These are phyloP conservation scores for Vigna trinervia DNA, from an alignment of 306 rosid species.

Conservation along the genomic window DNA sequence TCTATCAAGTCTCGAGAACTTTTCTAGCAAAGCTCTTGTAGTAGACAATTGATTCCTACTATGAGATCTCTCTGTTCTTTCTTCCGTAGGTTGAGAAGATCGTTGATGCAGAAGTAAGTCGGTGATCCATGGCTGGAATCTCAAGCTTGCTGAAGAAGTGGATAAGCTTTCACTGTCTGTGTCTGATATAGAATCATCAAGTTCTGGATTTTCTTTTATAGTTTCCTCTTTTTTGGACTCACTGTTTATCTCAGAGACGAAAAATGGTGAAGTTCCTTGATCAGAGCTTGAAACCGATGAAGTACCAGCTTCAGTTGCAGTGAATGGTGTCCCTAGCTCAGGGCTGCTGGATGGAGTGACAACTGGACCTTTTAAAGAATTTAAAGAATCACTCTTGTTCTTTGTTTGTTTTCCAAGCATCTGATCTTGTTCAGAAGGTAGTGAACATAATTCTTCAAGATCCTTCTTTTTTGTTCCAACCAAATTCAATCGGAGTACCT, in stretches of 20 bases:
- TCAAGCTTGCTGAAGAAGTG: constrained; percentile 71
- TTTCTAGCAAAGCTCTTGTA: constrained; percentile 65
- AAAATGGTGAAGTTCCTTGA: constrained; percentile 93
- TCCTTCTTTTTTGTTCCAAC: constrained; percentile 72
- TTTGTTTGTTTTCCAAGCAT: constrained; percentile 56
- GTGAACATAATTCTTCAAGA: constrained; percentile 54
- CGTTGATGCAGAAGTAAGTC: constrained; percentile 66
- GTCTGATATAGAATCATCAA: constrained; percentile 72
- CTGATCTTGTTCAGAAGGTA: constrained; percentile 60
- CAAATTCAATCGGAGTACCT: constrained; percentile 92
- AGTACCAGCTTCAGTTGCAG: constrained; percentile 89
- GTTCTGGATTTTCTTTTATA: constrained; percentile 64
- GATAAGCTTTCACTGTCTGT: constrained; percentile 77
- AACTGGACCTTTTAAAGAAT: constrained; percentile 64
- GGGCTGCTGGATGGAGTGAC: constrained; percentile 98
- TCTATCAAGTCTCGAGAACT: constrained; percentile 67
- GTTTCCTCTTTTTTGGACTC: constrained; percentile 72
- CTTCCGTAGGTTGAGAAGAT: constrained; percentile 58
- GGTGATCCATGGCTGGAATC: constrained; percentile 85
- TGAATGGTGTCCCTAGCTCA: constrained; percentile 82
- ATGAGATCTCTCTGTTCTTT: constrained; percentile 59
- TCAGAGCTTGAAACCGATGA: constrained; percentile 96
- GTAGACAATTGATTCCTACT: constrained; percentile 58
- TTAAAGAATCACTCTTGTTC: constrained; percentile 58
- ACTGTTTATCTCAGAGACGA: constrained; percentile 66